phyloP scores from a whole-genome alignment of 257 asterid genomes.

The Scutellaria baicalensis region DNA sequence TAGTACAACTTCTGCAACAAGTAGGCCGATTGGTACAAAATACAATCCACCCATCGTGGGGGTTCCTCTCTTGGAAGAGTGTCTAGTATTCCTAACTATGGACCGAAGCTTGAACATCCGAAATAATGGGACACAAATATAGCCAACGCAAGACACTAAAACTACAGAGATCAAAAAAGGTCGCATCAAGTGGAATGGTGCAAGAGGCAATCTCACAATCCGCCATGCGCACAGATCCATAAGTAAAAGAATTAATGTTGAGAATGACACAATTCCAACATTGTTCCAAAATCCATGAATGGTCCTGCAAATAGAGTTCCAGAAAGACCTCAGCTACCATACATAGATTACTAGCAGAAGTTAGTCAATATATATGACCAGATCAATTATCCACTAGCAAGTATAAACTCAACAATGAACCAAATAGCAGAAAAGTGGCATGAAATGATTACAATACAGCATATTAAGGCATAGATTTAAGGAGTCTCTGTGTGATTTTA shows the following conservation, averaged over 20 bases:
- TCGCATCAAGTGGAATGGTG: conserved; percentile 62
- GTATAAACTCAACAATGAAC: neutral
- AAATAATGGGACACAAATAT: conserved; percentile 76
- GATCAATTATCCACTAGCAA: neutral
- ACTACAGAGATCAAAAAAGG: conserved; percentile 65
- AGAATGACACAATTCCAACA: conserved; percentile 50
- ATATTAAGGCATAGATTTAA: neutral
- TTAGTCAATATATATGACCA: neutral
- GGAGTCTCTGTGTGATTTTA: neutral
- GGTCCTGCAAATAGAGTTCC: conserved; percentile 50
- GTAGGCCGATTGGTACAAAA: conserved; percentile 71
- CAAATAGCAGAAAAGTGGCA: neutral
- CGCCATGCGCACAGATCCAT: conserved; percentile 89
- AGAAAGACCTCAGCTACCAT: neutral
- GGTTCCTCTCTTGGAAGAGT: conserved; percentile 60
- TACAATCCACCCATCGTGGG: conserved; percentile 87
- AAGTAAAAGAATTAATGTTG: conserved; percentile 46
- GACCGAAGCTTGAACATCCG: conserved; percentile 51
- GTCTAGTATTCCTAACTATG: conserved; percentile 35
- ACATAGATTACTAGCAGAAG: neutral
- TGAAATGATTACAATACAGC: neutral
- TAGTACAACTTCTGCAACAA: conserved; percentile 61
- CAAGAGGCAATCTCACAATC: conserved; percentile 80
- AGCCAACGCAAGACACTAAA: conserved; percentile 58
- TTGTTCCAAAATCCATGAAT: conserved; percentile 63